phyloP scores from a whole-genome alignment of 129 eudicot genomes.

The Flaveria trinervia region DNA sequence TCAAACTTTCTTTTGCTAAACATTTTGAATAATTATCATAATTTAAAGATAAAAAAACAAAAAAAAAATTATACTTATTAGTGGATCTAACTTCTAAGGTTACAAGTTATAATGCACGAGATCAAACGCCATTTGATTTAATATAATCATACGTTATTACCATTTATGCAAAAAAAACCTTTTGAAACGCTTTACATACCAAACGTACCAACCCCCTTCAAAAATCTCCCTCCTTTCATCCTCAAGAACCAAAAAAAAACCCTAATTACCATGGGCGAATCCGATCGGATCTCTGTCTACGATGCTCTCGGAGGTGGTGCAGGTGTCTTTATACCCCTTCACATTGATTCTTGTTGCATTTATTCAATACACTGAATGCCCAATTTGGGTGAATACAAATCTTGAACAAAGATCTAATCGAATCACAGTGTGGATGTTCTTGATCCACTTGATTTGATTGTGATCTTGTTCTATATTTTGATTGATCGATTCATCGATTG shows the following conservation, averaged over 20 bases:
- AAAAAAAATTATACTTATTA: too few species aligned
- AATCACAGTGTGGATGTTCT: not conserved
- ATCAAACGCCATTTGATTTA: not conserved
- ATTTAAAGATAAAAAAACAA: too few species aligned
- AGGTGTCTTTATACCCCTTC: constrained; percentile 39
- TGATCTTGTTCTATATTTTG: not conserved
- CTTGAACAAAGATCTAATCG: not conserved
- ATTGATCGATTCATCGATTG: not conserved
- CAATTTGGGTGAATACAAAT: not conserved
- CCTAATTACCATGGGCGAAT: constrained; percentile 67
- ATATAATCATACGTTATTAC: constrained; percentile 24
- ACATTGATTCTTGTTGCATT: constrained; percentile 1
- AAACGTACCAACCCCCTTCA: constrained; percentile 32
- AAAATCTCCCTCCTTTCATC: constrained; percentile 33
- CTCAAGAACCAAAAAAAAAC: constrained; percentile 30
- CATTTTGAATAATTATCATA: too few species aligned
- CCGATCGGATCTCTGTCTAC: constrained; percentile 57
- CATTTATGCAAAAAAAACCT: constrained; percentile 3
- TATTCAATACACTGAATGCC: constrained; percentile 1
- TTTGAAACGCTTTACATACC: constrained; percentile 25
- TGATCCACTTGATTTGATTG: not conserved
- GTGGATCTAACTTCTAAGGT: too few species aligned
- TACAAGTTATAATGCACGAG: constrained; percentile 5
- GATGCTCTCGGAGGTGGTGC: constrained; percentile 80
- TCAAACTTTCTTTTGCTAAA: too few species aligned